These are phyloP conservation scores for Ganoderma leucocontextum DNA, from an alignment of 1,284 basidiomycete species.

Conservation along the genomic window DNA sequence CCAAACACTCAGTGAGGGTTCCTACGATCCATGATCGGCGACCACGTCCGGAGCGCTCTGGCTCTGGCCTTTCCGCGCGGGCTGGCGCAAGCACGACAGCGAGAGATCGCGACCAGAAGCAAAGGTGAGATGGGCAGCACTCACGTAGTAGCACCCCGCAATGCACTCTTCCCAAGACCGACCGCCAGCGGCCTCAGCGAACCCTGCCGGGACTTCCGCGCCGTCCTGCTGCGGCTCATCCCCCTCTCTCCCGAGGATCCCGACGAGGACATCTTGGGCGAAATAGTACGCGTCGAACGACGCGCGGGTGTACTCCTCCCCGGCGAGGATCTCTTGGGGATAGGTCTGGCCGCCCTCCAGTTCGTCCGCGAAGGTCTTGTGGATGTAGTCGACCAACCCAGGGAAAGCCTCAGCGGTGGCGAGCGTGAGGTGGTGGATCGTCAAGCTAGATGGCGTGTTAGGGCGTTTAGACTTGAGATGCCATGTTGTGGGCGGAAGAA, in stretches of 20 bases:
- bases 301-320: conserved; percentile 56
- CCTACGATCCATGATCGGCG: conserved; percentile 23
- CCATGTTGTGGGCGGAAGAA: conserved; percentile 42
- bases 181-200: conserved; percentile 56
- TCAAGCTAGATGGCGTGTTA: conserved; percentile 40
- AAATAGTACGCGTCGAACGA: conserved; percentile 81
- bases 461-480: conserved; percentile 24
- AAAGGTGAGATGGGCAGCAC: conserved; percentile 34
- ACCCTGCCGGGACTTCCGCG: conserved; percentile 42
- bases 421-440: conserved; percentile 73
- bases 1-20: conserved; percentile 14
- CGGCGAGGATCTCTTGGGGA: conserved; percentile 69
- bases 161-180: conserved; percentile 74
- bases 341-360: conserved; percentile 84
- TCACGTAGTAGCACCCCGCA: conserved; percentile 86
- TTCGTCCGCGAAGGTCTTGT: conserved; percentile 73
- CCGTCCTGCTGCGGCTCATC: conserved; percentile 38
- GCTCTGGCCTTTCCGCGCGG: background rate
- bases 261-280: conserved; percentile 79
- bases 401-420: conserved; percentile 49
- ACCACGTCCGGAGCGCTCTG: conserved; percentile 6
- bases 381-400: conserved; percentile 70
- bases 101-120: conserved; percentile 3
- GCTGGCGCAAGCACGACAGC: background rate
- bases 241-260: conserved; percentile 50